phyloP scores from a whole-genome alignment of 148 eudicot genomes.

The Amaranthus palmeri region DNA sequence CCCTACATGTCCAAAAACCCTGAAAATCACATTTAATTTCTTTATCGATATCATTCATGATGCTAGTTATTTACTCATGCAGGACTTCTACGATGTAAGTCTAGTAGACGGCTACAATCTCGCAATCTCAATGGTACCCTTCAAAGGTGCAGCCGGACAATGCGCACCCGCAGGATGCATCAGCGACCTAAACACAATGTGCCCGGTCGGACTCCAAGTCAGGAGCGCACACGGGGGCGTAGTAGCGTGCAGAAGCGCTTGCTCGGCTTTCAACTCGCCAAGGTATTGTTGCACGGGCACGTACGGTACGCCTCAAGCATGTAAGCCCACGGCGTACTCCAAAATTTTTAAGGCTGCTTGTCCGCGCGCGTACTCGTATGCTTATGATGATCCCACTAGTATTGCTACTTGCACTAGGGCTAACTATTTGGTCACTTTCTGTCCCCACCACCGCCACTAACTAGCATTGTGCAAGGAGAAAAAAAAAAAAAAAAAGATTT shows the following conservation, averaged over 20 bases:
- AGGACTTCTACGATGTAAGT: constrained; percentile 92
- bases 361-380: constrained; percentile 89
- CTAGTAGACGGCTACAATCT: constrained; percentile 93
- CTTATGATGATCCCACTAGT: constrained; percentile 98
- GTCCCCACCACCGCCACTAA: constrained; percentile 53
- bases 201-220: constrained; percentile 86
- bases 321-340: constrained; percentile 95
- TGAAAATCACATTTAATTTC: neutral
- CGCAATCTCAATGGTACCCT: constrained; percentile 63
- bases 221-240: constrained; percentile 48
- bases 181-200: constrained; percentile 76
- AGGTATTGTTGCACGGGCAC: constrained; percentile 82
- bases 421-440: constrained; percentile 78
- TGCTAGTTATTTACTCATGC: neutral
- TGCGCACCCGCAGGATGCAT: constrained; percentile 84
- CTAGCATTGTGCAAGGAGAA: neutral
- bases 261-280: constrained; percentile 86
- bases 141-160: constrained; percentile 50
- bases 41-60: neutral
- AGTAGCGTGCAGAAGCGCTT: constrained; percentile 93
- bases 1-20: neutral
- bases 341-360: constrained; percentile 85
- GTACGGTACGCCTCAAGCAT: constrained; percentile 72
- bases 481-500: neutral
- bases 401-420: constrained; percentile 78